These are phyloP conservation scores for Neonectria ditissima DNA, from an alignment of 2,329 filamentous ascomycete species.

Conservation along the genomic window DNA sequence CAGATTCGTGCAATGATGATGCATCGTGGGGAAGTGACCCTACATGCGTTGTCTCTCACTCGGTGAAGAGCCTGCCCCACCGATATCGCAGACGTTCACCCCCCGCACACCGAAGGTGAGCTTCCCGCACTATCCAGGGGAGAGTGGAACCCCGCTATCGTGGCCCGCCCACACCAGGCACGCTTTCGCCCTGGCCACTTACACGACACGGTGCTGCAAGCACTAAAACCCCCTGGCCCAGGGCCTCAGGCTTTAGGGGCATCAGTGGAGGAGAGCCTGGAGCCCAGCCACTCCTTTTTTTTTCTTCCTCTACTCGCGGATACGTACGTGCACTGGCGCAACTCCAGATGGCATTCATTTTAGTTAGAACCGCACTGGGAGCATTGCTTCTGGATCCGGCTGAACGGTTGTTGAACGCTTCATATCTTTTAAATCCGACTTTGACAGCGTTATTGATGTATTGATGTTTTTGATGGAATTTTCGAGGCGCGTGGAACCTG, in stretches of 20 bases:
- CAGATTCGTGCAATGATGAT: not conserved
- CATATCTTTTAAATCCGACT: not conserved
- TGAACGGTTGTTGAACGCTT: not conserved
- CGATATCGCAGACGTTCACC: slow-evolving; percentile 7
- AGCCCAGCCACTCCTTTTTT: slow-evolving; percentile 46
- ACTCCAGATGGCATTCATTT: slow-evolving; percentile 49
- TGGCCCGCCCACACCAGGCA: not conserved
- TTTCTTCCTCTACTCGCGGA: slow-evolving; percentile 17
- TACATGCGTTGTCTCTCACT: slow-evolving; percentile 6
- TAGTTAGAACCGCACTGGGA: slow-evolving; percentile 41
- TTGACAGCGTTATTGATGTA: not conserved
- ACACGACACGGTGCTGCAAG: slow-evolving; percentile 16
- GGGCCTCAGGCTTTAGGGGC: slow-evolving; percentile 6
- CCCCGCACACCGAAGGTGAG: slow-evolving; percentile 2
- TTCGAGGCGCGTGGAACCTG: not conserved
- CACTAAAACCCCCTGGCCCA: slow-evolving; percentile 12
- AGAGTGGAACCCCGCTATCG: not conserved
- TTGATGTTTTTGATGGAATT: slow-evolving; percentile 1
- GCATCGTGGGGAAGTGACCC: slow-evolving; percentile 9
- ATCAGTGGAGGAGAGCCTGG: slow-evolving; percentile 29
- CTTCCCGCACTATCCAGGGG: not conserved
- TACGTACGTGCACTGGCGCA: slow-evolving; percentile 33
- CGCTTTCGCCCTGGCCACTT: slow-evolving; percentile 4
- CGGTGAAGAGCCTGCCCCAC: slow-evolving; percentile 15
- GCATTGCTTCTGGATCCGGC: not conserved